Evolutionary conservation across 2,329 filamentous ascomycete species (phyloP).

Genomic region (Cytospora piceae): DNA sequence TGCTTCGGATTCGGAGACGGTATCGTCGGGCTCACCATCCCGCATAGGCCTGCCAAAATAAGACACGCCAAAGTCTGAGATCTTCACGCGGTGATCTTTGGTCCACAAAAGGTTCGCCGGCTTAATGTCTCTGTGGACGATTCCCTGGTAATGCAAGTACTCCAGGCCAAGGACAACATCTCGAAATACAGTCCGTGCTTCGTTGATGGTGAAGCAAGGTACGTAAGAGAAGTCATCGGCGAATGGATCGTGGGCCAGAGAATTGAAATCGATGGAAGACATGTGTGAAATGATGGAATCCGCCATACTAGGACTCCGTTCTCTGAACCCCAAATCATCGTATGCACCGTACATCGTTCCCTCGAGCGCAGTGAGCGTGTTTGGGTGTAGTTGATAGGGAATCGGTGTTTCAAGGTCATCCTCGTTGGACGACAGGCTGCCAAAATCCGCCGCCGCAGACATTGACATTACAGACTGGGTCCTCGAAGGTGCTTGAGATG

Average conservation of each 20-base stretch:
- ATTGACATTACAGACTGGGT: conserved; percentile 52
- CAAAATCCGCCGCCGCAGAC: conserved; percentile 40
- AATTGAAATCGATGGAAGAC: conserved; percentile 65
- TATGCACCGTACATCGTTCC: conserved; percentile 80
- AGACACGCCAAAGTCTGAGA: conserved; percentile 97
- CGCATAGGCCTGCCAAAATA: conserved; percentile 90
- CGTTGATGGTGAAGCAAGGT: conserved; percentile 84
- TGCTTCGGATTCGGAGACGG: conserved; percentile 77
- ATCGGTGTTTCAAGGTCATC: conserved; percentile 59
- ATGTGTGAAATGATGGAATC: conserved; percentile 75
- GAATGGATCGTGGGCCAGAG: conserved; percentile 64
- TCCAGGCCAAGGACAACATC: conserved; percentile 93
- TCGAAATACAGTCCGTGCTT: conserved; percentile 82
- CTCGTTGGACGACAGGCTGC: conserved; percentile 45
- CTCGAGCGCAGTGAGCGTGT: conserved; percentile 65
- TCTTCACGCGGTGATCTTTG: conserved; percentile 85
- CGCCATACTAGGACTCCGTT: conserved; percentile 77
- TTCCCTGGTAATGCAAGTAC: conserved; percentile 87
- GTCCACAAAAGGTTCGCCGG: conserved; percentile 91
- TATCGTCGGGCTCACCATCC: conserved; percentile 79
- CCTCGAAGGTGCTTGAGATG: conserved; percentile 53
- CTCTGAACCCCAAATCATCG: conserved; percentile 61
- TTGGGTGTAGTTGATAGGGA: conserved; percentile 55
- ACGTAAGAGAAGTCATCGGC: conserved; percentile 92
- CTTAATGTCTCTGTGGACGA: conserved; percentile 84